phyloP scores from a whole-genome alignment of 148 eudicot species.

The Linanthus parryae region DNA sequence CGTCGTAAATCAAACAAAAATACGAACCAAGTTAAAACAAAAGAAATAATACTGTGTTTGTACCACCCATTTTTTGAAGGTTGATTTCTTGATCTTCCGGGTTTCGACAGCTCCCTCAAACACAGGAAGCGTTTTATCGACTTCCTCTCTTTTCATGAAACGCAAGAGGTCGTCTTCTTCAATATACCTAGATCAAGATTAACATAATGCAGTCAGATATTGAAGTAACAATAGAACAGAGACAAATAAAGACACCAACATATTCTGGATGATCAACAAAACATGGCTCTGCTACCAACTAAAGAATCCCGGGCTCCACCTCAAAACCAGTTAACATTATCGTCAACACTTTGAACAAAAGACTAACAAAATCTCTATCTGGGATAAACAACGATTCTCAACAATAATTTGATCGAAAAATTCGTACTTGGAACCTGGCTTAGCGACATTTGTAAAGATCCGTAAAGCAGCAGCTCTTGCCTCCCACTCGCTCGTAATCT shows the following conservation, averaged over 20 bases:
- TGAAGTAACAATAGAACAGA: too few species aligned
- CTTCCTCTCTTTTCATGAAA: constrained; percentile 69
- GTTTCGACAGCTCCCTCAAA: constrained; percentile 73
- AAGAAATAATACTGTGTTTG: constrained; percentile 1
- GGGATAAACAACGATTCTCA: neutral
- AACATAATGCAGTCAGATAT: too few species aligned
- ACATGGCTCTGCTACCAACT: too few species aligned
- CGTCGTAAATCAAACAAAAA: neutral
- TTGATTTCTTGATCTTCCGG: constrained; percentile 53
- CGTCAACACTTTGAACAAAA: too few species aligned
- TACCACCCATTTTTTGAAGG: constrained; percentile 86
- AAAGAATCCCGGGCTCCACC: too few species aligned
- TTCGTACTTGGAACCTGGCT: constrained; percentile 50
- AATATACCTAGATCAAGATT: constrained; percentile 38
- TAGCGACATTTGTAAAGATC: constrained; percentile 65
- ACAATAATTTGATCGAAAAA: constrained; percentile 1
- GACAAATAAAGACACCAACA: too few species aligned
- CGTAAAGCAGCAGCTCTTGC: constrained; percentile 58
- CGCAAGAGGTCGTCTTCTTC: constrained; percentile 71
- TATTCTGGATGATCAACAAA: neutral
- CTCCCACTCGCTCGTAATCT: constrained; percentile 75
- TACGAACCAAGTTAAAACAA: neutral
- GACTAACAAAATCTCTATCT: too few species aligned
- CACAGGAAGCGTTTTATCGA: constrained; percentile 44
- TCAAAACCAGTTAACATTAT: too few species aligned